Evolutionary conservation across 2,329 filamentous ascomycete species (phyloP), one percentile per base, ranked within the genome.

Genomic region (Cyclaneusma minus): DNA sequence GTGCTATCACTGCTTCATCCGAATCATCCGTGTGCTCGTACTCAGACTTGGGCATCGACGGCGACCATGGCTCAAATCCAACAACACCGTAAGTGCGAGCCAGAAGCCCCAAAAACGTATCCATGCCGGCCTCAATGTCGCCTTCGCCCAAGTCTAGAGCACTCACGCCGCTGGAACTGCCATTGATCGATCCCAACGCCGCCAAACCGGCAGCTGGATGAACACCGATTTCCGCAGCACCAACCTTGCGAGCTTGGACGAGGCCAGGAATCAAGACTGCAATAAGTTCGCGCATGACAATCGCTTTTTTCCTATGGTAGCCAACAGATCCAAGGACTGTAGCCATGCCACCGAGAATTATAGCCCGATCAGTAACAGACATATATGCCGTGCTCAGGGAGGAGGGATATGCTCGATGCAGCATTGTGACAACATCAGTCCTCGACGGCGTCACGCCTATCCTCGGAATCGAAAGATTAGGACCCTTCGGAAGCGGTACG

Each of bases 141-240:
- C 62, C 66, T 39, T 75, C 70, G 5, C 62, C 63, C 9, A 79
- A 54, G 37, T 76, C 70, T 16, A 77, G 54, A 3, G 60, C 64
- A 17, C 63, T 57, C 6, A 61, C 55, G 7, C 63, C 64, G 30
- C 57, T 61, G 12, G 49, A 50, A 21, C 60, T 60, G 1, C 60
- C 58, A 30, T 54, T 57, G 3, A 55, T 50, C 7, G 66, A 56
- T 36, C 72, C 77, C 16, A 89, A 56, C 8, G 76, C 74, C 14
- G 83, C 74, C 26, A 94, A 57, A 0, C 83, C 85, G 7, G 87
- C 83, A 11, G 87, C 87, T 21, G 89, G 89, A 52, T 95, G 87
- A 18, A 98, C 82, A 3, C 87, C 89, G 43, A 89, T 81, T 45
- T 95, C 89, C n/a, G 89, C 85, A 21, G 89, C 89, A 16, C 87